Percentiles rank a stretch among this genome's conserved stretches.
Conservation (phyloP, 2,329 filamentous ascomycete genomes). For the Drechslerella dactyloides region DNA sequence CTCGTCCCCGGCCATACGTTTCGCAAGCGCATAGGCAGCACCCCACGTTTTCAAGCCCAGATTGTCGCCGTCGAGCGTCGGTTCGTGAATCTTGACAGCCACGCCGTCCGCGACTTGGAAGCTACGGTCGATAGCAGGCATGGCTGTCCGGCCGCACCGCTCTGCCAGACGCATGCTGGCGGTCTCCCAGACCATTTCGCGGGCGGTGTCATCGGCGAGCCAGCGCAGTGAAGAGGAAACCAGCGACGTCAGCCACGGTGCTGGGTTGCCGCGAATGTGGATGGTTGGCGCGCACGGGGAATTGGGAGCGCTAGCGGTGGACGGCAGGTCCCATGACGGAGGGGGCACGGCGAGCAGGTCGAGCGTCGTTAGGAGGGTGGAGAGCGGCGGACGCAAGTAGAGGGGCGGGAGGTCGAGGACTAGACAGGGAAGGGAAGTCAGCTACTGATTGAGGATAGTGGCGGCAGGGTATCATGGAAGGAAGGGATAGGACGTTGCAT, state of each 20-base stretch:
- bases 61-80: conserved; percentile 83
- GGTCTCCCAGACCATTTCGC: conserved; percentile 75
- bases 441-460: conserved; percentile 7
- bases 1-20: conserved; percentile 63
- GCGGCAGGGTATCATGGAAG: conserved; percentile 9
- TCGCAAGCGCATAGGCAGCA: conserved; percentile 83
- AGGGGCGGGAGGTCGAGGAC: conserved; percentile 81
- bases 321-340: conserved; percentile 69
- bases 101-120: conserved; percentile 64
- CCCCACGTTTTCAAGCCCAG: conserved; percentile 96
- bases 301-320: conserved; percentile 56
- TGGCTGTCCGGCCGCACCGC: conserved; percentile 77
- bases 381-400: conserved; percentile 74
- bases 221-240: conserved; percentile 72
- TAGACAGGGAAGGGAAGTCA: conserved; percentile 55
- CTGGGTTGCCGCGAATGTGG: conserved; percentile 62
- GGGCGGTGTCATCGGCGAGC: conserved; percentile 71
- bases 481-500: conserved; percentile 3
- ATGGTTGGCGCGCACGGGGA: conserved; percentile 61
- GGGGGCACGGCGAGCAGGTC: conserved; percentile 70
- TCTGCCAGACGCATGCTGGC: conserved; percentile 83
- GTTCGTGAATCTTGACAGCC: conserved; percentile 76
- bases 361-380: conserved; percentile 70
- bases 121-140: conserved; percentile 68
- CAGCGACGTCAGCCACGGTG: conserved; percentile 72